Evolutionary conservation across 2,329 filamentous ascomycete genomes (phyloP).

Genomic region (Sclerotinia minor): DNA sequence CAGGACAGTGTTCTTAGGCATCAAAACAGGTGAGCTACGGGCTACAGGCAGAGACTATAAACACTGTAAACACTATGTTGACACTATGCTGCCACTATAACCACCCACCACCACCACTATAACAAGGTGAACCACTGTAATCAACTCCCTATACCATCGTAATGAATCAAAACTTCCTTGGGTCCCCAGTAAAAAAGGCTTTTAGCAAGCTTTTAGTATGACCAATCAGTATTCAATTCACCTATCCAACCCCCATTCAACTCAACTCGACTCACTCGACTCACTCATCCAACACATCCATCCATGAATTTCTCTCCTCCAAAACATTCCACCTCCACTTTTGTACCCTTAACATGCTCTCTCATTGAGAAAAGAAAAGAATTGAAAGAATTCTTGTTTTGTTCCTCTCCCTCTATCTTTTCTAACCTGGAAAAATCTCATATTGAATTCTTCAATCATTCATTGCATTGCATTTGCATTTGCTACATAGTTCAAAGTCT

Average conservation of each 20-base stretch:
- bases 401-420: background rate
- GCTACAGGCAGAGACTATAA: background rate
- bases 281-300: background rate
- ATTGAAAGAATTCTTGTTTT: too few relatives aligned
- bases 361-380: too few relatives aligned
- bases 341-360: too few relatives aligned
- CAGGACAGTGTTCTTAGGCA: too few relatives aligned
- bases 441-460: conserved; percentile 4
- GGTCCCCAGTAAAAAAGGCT: too few relatives aligned
- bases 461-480: background rate
- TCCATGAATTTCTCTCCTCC: conserved; percentile 16
- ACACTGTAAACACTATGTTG: background rate
- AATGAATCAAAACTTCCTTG: background rate
- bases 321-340: conserved; percentile 9
- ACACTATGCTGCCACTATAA: background rate
- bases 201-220: background rate
- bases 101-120: background rate
- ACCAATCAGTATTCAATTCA: conserved; percentile 6
- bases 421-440: background rate
- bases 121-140: too few relatives aligned
- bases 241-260: conserved; percentile 1
- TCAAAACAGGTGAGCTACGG: background rate
- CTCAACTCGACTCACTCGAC: too few relatives aligned
- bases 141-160: too few relatives aligned
- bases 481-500: background rate